A percentile compares a stretch with the other conserved stretches of the same genome.
Evolutionary conservation across 1,139 yeast genomes (phyloP).

Genomic region (Saccharomyces hybrid): DNA sequence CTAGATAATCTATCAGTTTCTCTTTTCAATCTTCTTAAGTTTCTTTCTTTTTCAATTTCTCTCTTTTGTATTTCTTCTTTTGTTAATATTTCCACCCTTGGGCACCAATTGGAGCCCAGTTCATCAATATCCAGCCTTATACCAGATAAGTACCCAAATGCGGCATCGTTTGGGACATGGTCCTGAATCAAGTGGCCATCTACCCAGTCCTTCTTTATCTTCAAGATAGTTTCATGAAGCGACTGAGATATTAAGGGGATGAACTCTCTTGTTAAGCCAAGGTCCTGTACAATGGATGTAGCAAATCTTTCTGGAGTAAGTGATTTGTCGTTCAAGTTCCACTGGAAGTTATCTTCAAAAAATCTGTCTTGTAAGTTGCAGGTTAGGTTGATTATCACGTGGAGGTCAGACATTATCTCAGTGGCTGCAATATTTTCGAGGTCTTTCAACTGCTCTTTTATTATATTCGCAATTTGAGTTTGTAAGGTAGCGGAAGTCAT

Average conservation of each 20-base stretch:
- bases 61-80: slow-evolving; percentile 93
- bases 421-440: slow-evolving; percentile 58
- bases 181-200: slow-evolving; percentile 64
- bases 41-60: slow-evolving; percentile 91
- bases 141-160: slow-evolving; percentile 56
- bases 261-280: slow-evolving; percentile 81
- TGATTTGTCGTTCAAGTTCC: slow-evolving; percentile 56
- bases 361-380: slow-evolving; percentile 78
- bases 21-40: slow-evolving; percentile 82
- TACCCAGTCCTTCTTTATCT: slow-evolving; percentile 75
- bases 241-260: slow-evolving; percentile 87
- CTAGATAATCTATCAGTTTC: slow-evolving; percentile 52
- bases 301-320: slow-evolving; percentile 86
- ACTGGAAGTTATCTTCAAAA: slow-evolving; percentile 89
- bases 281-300: slow-evolving; percentile 67
- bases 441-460: slow-evolving; percentile 74
- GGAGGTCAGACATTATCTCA: slow-evolving; percentile 53
- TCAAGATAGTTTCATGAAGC: slow-evolving; percentile 68
- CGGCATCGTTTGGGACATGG: slow-evolving; percentile 51
- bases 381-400: slow-evolving; percentile 72
- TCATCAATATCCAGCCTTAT: slow-evolving; percentile 53
- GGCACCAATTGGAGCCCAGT: slow-evolving; percentile 79
- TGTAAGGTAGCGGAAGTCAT: slow-evolving; percentile 45
- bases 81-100: slow-evolving; percentile 74
- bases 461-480: slow-evolving; percentile 59